Base-by-base conservation (phyloP, 2,329 filamentous ascomycete genomes). In the Elsinoe australis region DNA sequence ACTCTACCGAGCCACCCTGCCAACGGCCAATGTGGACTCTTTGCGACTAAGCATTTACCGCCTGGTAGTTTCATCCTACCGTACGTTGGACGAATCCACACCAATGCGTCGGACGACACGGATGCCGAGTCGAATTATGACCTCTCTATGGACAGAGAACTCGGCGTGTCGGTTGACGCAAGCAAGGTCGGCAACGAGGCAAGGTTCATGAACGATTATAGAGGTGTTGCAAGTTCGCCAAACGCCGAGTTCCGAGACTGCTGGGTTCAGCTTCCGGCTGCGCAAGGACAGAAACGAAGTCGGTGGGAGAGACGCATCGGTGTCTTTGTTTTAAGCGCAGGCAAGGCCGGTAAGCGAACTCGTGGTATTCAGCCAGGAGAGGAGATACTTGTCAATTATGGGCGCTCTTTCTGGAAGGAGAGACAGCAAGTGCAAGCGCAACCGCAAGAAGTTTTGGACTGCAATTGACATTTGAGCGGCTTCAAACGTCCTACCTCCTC, bases 181-280 rank as follows among this genome's bases (percentile, higher is more conserved):
- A 65, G 66, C 1, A 59, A 57, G 2, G 66, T 67, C 53, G 73
- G 73, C 21, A 76, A 76, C 53, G 72, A 76, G 54, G 67, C 70
- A 3, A 63, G 73, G 34, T 75, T 73, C 53, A 67, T 72, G 51
- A 76, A 76, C 53, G 73, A 76, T 56, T 76, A 75, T 56, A 66
- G 73, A 49, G 70, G 73, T 14, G 63, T 76, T 6, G 59, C 63
- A 2, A 62, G 63, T 28, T 49, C 59, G 22, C 62, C 64, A n/a
- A 66, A 66, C 53, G 61, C 62, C 2, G 64, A 66, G 52, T 66
- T 65, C 45, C 50, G 61, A 31, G 64, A 66, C 49, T 60, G 58
- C 49, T 64, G 61, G 55, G 53, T 66, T 4, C 55, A 64, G 57
- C 68, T 55, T 57, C 68, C 51, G 33, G 65, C 32, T 57, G 58